Evolutionary conservation across 805 yeast species (phyloP).

Genomic region (Candida fluviatilis): DNA sequence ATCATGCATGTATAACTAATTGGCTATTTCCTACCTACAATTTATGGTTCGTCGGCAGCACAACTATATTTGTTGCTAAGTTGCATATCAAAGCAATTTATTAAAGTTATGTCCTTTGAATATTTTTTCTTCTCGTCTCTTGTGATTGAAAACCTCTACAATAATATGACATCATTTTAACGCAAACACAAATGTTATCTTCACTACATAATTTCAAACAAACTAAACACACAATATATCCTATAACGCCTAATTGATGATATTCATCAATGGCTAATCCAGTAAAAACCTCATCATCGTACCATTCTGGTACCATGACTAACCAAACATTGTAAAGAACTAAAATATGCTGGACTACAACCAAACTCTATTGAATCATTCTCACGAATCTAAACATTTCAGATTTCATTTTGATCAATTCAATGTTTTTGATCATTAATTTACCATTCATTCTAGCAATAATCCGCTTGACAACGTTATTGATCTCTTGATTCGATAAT

Average conservation of each 20-base stretch:
- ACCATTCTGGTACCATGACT: neutral
- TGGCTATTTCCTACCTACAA: no score
- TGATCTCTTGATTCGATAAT: constrained; percentile 31
- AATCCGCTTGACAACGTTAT: constrained; percentile 30
- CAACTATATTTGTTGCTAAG: no score
- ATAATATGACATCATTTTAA: no score
- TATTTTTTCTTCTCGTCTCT: no score
- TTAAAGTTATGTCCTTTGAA: no score
- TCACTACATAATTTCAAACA: neutral
- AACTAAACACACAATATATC: constrained; percentile 1
- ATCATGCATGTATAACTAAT: no score
- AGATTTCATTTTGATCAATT: constrained; percentile 31
- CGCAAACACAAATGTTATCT: neutral
- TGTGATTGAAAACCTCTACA: no score
- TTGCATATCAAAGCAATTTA: no score
- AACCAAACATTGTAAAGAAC: neutral
- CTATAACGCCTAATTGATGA: neutral
- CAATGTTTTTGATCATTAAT: constrained; percentile 32
- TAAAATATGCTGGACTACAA: neutral
- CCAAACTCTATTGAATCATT: constrained; percentile 24
- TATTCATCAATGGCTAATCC: no score
- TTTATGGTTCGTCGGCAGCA: no score
- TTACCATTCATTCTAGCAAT: constrained; percentile 39
- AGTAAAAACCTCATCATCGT: no score
- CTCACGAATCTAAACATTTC: constrained; percentile 41